Evolutionary conservation across 345 rosid genomes (phyloP), one percentile per base, ranked within the genome.

Genomic region (Corymbia maculata): DNA sequence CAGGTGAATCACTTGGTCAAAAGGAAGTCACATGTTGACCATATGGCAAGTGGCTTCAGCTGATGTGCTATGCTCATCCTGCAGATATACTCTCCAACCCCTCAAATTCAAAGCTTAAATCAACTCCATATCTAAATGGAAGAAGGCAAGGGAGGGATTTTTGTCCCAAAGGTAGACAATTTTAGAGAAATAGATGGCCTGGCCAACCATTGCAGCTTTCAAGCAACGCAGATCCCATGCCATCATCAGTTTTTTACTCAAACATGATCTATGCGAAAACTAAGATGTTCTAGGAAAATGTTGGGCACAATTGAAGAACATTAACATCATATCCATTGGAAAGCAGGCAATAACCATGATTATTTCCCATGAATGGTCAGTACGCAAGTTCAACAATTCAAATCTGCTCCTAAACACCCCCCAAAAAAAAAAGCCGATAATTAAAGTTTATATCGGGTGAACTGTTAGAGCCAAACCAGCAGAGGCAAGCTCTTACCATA

Each of bases 51-150:
- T 85, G 49, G 98, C 98, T 87, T 95, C 96, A 32, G 92, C 86
- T 53, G 99, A 93, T 86, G 99, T 94, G 44, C 98, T 95, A 89
- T 94, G 97, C 89, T 97, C 98, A 93, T 97, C 97, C 88, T 91
- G 95, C 47, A 97, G 93, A 92, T 95, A 96, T 85, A 97, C 98
- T 86, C 98, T 95, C 96, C 95, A 95, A 68, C 97, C 97, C 92
- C 98, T 96, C 87, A 49, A 92, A 88, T 89, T 13, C 8, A 22
- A 85, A 90, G 68, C 51, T 13, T 13, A 44, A 9, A 87, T 90
- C 44, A 91, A 86, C 21, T 87, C n/a, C 79, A 66, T 66, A 66
- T 30, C 42, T 2, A 66, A 57, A 28, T 30, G 49, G 22, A 55
- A 80, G 26, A 36, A 22, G 26, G n/a, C 42, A 51, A 85, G 5